Base-by-base conservation (phyloP, 441 rosid species). In the Croton laevigatus region DNA sequence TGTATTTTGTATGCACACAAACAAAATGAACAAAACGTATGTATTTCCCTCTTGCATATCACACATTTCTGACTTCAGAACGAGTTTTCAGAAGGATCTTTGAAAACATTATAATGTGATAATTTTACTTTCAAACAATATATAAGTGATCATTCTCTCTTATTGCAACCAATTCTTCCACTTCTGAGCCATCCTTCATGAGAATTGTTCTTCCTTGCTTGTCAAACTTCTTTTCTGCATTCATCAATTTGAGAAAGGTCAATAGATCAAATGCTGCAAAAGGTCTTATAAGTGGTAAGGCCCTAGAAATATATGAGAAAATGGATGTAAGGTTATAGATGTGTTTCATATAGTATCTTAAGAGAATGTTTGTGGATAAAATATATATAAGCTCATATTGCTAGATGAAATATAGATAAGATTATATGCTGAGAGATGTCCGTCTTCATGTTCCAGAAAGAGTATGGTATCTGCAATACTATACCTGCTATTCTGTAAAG, bases 101-200 rank as follows among this genome's bases (percentile, higher is more conserved):
- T 67, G 71, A 8, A 53, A 53, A 53, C 58, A 19, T 7, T n/a
- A 16, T 53, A 49, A 36, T 40, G n/a, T 37, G 20, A 7, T 42
- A 27, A 45, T 6, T 65, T 69, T 32, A 59, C 49, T 59, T 65
- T 86, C 70, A 88, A 64, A 87, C 81, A 67, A 91, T 89, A 71
- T 76, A 89, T 79, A 92, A 76, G 73, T 82, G 94, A 65, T 89
- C 98, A 36, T 89, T 83, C 67, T 95, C 96, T 82, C 97, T 82
- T 68, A 87, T 70, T 65, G 83, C 91, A 83, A 76, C 78, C 45
- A 92, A 58, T 34, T 94, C 94, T 83, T 92, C 98, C 72, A 92
- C 96, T 75, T 80, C 73, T 45, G 91, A 83, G 44, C 98, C 98
- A 77, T 92, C 88, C 65, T 82, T 85, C 94, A 89, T 82, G 48